Conservation (phyloP, 2,329 filamentous ascomycete species). For the Alternaria hordeiaustralica region DNA sequence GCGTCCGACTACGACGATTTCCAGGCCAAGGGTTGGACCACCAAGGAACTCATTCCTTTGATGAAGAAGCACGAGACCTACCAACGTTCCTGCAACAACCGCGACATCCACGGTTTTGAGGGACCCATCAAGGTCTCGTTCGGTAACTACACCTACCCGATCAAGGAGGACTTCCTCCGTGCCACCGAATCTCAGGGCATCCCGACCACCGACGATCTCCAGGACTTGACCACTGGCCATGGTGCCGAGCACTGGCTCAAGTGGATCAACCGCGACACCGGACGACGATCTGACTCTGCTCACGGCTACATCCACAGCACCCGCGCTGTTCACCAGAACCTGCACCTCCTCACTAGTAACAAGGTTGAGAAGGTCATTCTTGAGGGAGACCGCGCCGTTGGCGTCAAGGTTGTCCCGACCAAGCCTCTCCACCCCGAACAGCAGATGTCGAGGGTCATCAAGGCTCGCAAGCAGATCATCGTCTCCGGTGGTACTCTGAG, state of each 20-base stretch:
- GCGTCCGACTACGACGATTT: conserved; percentile 80
- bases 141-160: conserved; percentile 78
- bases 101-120: conserved; percentile 76
- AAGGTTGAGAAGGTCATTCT: conserved; percentile 80
- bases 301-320: conserved; percentile 82
- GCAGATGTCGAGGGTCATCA: conserved; percentile 63
- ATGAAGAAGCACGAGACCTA: conserved; percentile 86
- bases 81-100: conserved; percentile 61
- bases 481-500: conserved; percentile 75
- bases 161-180: conserved; percentile 81
- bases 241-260: conserved; percentile 85
- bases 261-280: conserved; percentile 77
- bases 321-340: conserved; percentile 70
- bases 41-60: conserved; percentile 74
- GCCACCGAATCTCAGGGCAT: conserved; percentile 77
- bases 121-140: conserved; percentile 85
- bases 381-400: conserved; percentile 74
- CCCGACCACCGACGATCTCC: conserved; percentile 75
- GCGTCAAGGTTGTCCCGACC: conserved; percentile 71
- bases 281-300: conserved; percentile 76
- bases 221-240: conserved; percentile 71
- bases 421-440: conserved; percentile 69
- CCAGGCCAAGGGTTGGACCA: conserved; percentile 79
- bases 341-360: conserved; percentile 76
- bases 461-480: conserved; percentile 75